A percentile compares a stretch with the other conserved stretches of the same genome.
These are phyloP conservation scores for Raffaelea arxii DNA, from an alignment of 2,329 filamentous ascomycete species.

Conservation along the genomic window DNA sequence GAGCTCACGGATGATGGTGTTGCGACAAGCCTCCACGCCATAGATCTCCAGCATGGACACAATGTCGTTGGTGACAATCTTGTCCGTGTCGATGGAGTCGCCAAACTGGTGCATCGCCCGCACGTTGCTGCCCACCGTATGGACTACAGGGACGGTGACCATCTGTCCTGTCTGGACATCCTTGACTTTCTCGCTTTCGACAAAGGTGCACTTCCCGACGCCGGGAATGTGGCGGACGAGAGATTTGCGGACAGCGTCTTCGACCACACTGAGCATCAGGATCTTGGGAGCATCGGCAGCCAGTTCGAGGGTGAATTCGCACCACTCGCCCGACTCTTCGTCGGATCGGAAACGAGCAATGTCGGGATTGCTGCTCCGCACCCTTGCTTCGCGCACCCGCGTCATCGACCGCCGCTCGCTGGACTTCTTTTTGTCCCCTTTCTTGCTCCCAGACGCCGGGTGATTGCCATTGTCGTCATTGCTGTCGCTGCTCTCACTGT, in stretches of 20 bases:
- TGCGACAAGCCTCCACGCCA: slow-evolving; percentile 86
- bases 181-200: slow-evolving; percentile 45
- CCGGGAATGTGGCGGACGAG: slow-evolving; percentile 81
- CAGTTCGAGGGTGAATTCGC: slow-evolving; percentile 76
- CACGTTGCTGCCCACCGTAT: slow-evolving; percentile 80
- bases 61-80: slow-evolving; percentile 87
- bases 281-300: slow-evolving; percentile 75
- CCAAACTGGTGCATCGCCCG: slow-evolving; percentile 82
- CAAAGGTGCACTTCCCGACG: slow-evolving; percentile 62
- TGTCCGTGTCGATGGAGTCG: slow-evolving; percentile 76
- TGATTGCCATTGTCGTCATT: background rate
- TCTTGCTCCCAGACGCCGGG: too few relatives aligned
- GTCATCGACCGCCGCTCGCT: slow-evolving; percentile 25
- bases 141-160: slow-evolving; percentile 47
- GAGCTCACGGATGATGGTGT: slow-evolving; percentile 79
- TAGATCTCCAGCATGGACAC: slow-evolving; percentile 75
- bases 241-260: slow-evolving; percentile 66
- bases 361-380: slow-evolving; percentile 54
- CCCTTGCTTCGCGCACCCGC: slow-evolving; percentile 49
- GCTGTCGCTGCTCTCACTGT: background rate
- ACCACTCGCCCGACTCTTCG: slow-evolving; percentile 61
- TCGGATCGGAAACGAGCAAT: slow-evolving; percentile 75
- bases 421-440: slow-evolving; percentile 13
- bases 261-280: slow-evolving; percentile 84
- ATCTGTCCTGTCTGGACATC: slow-evolving; percentile 38